A percentile compares a stretch with the other conserved stretches of the same genome.
Evolutionary conservation across 1,284 basidiomycete genomes (phyloP).

Genomic region (Ceratorhiza oryzae-sativae): DNA sequence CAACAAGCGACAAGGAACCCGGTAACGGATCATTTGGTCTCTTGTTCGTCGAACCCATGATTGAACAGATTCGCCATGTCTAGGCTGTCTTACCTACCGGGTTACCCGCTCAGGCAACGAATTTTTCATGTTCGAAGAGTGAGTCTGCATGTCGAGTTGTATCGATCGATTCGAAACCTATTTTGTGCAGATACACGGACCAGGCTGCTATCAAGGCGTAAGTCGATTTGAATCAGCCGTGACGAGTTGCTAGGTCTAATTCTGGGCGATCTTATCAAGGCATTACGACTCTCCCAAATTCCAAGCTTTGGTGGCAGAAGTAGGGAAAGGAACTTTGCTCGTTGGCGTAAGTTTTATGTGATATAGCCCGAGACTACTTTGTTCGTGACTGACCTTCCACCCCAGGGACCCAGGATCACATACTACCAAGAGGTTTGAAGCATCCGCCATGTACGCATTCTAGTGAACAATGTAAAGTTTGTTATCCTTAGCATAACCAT

Average conservation of each 20-base stretch:
- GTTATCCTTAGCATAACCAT: too few relatives aligned
- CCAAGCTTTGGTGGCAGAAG: not conserved
- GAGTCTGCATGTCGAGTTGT: not conserved
- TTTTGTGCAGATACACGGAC: not conserved
- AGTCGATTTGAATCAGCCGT: not conserved
- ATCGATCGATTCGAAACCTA: too few relatives aligned
- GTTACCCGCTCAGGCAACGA: constrained; percentile 8
- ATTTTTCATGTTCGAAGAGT: constrained; percentile 23
- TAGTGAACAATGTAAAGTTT: not conserved
- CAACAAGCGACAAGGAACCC: constrained; percentile 7
- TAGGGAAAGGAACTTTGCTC: not conserved
- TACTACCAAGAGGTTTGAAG: constrained; percentile 22
- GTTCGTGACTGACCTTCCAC: not conserved
- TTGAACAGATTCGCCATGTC: not conserved
- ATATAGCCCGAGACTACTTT: not conserved
- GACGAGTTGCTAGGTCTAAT: not conserved
- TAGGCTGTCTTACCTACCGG: constrained; percentile 9
- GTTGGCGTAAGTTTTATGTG: constrained; percentile 1
- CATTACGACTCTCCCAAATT: not conserved
- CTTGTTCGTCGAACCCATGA: not conserved
- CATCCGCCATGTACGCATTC: too few relatives aligned
- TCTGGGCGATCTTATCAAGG: not conserved
- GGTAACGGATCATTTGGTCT: not conserved
- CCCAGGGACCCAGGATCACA: constrained; percentile 8
- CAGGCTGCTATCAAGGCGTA: constrained; percentile 5